Base-by-base conservation (phyloP, 2,329 filamentous ascomycete genomes). In the Ceratocystis cubensis region DNA sequence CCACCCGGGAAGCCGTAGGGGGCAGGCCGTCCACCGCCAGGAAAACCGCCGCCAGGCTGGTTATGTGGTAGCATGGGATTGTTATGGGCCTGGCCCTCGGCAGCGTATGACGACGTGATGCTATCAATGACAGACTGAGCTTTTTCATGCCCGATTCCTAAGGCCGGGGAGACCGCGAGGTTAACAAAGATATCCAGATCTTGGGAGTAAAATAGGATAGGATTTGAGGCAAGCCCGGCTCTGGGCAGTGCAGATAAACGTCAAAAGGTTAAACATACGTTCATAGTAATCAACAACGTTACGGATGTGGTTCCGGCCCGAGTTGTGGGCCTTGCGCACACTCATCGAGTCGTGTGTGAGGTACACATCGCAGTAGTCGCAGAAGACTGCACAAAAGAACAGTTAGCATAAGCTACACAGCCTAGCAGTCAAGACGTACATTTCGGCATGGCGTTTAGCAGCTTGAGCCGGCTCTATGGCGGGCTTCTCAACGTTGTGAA, bases 321-420 rank as follows among this genome's bases (percentile, higher is more conserved):
- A 88, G 81, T 99, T 99, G 78, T 99, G 94, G 63, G 94, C 94
- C 80, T 97, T 97, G 73, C 94, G 92, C 78, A 99, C 94, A 78
- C 91, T 96, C 93, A 97, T 97, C 59, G 91, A 96, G 82, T 99
- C 94, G 83, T 99, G 94, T 71, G 94, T 99, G 72, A 99, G 88
- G 83, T 99, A 99, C 77, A 99, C 94, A 88, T 99, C 94, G 84
- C 94, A 99, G 79, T 99, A 99, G 77, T 99, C 94, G 82, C 92
- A 57, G 30, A 41, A 33, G n/a, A 22, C 37, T 57, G 3, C 41
- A 50, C 71, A 72, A 72, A 70, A 62, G 65, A 67, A 50, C n/a
- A 0, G 8, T 48, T 48, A n/a, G 46, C 15, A n/a, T 22, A 20
- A 17, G 46, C 46, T 22, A 22, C 1, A 41, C 37, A 41, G 4